Evolutionary conservation across 1,284 basidiomycete species (phyloP).

Genomic region (Boletus austroedulis): DNA sequence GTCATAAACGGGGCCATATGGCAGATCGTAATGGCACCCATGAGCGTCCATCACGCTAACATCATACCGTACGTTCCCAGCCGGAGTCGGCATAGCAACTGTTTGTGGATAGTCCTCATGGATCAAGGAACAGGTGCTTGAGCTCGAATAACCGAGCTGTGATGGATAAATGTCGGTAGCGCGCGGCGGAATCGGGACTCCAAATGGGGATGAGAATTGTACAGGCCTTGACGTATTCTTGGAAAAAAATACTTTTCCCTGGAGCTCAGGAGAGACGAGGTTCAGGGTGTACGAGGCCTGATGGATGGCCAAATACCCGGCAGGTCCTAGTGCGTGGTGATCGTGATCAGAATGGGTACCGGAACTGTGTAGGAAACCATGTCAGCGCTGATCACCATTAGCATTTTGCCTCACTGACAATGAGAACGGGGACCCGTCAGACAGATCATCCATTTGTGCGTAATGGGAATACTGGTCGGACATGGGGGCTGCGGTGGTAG

Average conservation of each 20-base stretch:
- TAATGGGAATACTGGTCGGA: not conserved
- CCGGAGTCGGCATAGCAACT: constrained; percentile 9
- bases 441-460: not conserved
- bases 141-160: not conserved
- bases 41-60: constrained; percentile 6
- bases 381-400: constrained; percentile 9
- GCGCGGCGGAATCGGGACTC: not conserved
- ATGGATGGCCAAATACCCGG: not conserved
- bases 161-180: not conserved
- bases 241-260: not conserved
- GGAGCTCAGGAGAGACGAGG: not conserved
- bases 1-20: not conserved
- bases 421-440: not conserved
- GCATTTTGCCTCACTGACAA: constrained; percentile 14
- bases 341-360: not conserved
- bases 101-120: not conserved
- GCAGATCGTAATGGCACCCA: not conserved
- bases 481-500: constrained; percentile 13
- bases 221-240: not conserved
- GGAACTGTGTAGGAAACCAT: constrained; percentile 2
- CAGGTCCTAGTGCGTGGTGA: not conserved
- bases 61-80: not conserved
- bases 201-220: too few relatives aligned
- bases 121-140: not conserved
- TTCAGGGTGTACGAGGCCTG: not conserved